Evolutionary conservation across 768 basidiomycete genomes (phyloP), one percentile per base, ranked within the genome.

Genomic region (Collybiopsis confluens): DNA sequence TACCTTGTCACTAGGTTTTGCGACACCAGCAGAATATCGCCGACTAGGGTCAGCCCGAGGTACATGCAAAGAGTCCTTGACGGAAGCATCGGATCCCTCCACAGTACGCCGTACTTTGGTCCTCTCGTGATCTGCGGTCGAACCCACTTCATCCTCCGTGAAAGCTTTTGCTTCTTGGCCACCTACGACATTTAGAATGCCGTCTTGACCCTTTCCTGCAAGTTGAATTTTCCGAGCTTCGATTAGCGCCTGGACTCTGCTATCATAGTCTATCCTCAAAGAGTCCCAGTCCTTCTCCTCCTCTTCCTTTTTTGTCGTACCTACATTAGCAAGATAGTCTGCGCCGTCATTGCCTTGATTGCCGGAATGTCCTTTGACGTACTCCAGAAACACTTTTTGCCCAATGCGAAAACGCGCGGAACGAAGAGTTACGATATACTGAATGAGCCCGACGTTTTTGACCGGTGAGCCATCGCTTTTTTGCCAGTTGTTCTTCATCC

Each of bases 301-400:
- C 1, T 70, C 54, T 16, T 40, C 54, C 0, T 74, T 71, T 48
- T 74, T 54, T 9, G 62, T 58, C 9, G 77, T 66, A 2, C 92
- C 92, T 4, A 67, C 28, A 54, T 82, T 86, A 3, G 92, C 92
- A 53, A 85, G 76, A 13, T 57, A 61, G 65, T 98, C 95, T 2
- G 95, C 95, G 40, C 80, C 85, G 50, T 98, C 94, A 64, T 98
- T 98, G 1, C 95, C 95, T 50, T 70, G 70, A 26, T 82, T 73
- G 0, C 92, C 92, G 9, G 72, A 74, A 62, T 97, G 95, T 0
- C 86, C 95, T 54, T 81, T 78, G 53, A 98, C 90, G 61, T 93
- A 78, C 58, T 82, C 70, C 45, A 96, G 75, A 35, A 64, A 65
- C 41, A 95, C 79, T 27, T 64, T 67, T 57, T 87, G 86, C 2